Base-by-base conservation (phyloP, 176 grass and related monocot genomes). In the Bromus sterilis region DNA sequence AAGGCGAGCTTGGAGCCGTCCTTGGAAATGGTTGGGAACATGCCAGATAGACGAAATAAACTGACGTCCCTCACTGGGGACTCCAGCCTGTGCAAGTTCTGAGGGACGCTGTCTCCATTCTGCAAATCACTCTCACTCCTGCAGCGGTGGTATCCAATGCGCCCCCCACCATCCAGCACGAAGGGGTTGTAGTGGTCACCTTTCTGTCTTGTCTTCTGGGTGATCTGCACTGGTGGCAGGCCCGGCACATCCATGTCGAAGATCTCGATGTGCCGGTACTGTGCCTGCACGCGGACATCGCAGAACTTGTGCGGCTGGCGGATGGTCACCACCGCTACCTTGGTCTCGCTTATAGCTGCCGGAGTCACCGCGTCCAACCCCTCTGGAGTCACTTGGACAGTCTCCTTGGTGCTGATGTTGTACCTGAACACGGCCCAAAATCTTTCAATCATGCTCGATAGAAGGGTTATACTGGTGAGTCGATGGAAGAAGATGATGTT, bases 201-300 rank as follows among this genome's bases (percentile, higher is more conserved):
- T 5, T 36, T n/a, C 0, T 44, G 8, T 10, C 57, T 74, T 1
- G 6, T 14, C 0, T 57, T 66, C 24, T 37, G 43, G 11, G 76
- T 89, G 16, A 89, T 12, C 16, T 75, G 56, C 34, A 75, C 20
- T 0, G 66, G 20, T 3, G 20, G 4, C 2, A 30, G 1, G 0
- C 20, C 24, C 0, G n/a, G 2, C n/a, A 2, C 31, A 3, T 24
- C 13, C 0, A 40, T 4, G 37, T 89, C 81, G 3, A 88, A 80
- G 18, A 88, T n/a, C 80, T 88, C 86, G 16, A 84, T 80, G 56
- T 85, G 87, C 15, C 76, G 60, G 60, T 76, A 89, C n/a, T 80
- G 60, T 2, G 35, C 15, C 10, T 72, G 63, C 2, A 31, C 74
- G 29, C 86, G 64, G 11, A 60, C 4, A 12, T 60, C 25, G 11